Evolutionary conservation across 768 basidiomycete species (phyloP), one percentile per base, ranked within the genome.

Genomic region (Suillus plorans): DNA sequence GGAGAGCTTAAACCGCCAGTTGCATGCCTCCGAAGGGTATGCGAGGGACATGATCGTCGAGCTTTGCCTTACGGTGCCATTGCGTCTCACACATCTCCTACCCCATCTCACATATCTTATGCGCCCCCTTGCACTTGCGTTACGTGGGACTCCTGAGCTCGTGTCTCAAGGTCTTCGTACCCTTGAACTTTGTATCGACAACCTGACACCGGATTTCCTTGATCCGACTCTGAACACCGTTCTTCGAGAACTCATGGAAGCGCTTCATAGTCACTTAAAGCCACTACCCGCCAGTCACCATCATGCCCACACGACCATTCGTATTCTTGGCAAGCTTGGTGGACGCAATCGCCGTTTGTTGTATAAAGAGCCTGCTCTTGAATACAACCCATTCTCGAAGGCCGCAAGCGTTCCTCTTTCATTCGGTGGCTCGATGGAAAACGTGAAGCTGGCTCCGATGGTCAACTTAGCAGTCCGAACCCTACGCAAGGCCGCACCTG

Each of bases 111-210:
- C 89, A 18, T 96, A 98, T 72, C 84, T 99, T 63, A 98, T 99
- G 96, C 92, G 94, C 69, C 97, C 97, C 0, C 83, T 99, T 36
- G 95, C 96, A 3, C 82, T 96, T 59, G 95, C 97, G 9, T 80
- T 99, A 60, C 87, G 90, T 60, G 95, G 95, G 44, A 87, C 86
- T 45, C 86, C 89, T 7, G 97, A 99, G 62, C 86, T 97, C 55
- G 91, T 98, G 62, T 90, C 94, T 28, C 97, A 99, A 80, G 97
- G 97, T 53, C 80, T 99, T 31, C 87, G 97, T 7, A 99, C 97
- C 0, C 85, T 99, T 64, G 97, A 99, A 76, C 83, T 99, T n/a
- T 99, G 97, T 78, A 97, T 99, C 71, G 97, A 99, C 80, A 99
- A 99, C 73, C 85, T 99, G 34, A 97, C 95, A 0, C 94, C 95